A percentile compares a stretch with the other conserved stretches of the same genome.
Evolutionary conservation across 495 filamentous ascomycete species (phyloP).

Genomic region (Aspergillus kassunensis): DNA sequence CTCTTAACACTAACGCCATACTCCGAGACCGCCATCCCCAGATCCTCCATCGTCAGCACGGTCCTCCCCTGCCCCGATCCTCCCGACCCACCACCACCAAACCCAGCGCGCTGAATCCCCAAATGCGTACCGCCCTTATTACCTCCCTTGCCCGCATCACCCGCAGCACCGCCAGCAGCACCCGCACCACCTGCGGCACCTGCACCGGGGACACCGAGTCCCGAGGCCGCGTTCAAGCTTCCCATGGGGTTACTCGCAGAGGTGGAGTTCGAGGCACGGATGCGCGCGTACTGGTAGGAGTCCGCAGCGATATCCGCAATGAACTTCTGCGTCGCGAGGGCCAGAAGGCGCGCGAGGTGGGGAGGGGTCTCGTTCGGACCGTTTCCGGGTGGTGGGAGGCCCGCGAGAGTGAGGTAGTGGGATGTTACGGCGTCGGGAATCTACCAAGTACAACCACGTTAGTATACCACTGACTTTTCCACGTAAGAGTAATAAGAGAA

Average conservation of each 20-base stretch:
- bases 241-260: slow-evolving; percentile 85
- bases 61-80: slow-evolving; percentile 82
- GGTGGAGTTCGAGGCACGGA: slow-evolving; percentile 81
- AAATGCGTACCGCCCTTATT: slow-evolving; percentile 62
- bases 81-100: slow-evolving; percentile 86
- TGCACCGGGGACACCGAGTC: slow-evolving; percentile 60
- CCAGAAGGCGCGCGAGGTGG: slow-evolving; percentile 85
- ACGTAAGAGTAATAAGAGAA: neutral
- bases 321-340: slow-evolving; percentile 96
- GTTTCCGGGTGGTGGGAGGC: slow-evolving; percentile 83
- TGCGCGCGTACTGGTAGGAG: slow-evolving; percentile 94
- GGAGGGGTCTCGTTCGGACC: slow-evolving; percentile 75
- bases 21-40: slow-evolving; percentile 95
- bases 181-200: slow-evolving; percentile 49
- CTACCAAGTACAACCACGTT: too few relatives aligned
- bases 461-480: too few relatives aligned
- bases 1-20: slow-evolving; percentile 96
- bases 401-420: slow-evolving; percentile 95
- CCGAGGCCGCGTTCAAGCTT: slow-evolving; percentile 73
- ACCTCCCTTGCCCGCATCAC: slow-evolving; percentile 51
- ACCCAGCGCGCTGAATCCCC: slow-evolving; percentile 86
- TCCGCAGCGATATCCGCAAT: slow-evolving; percentile 96
- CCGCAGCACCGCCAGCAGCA: slow-evolving; percentile 46
- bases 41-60: slow-evolving; percentile 96
- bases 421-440: slow-evolving; percentile 97